Base-by-base conservation (phyloP, 2,329 filamentous ascomycete genomes). In the Epicoccum nigrum region DNA sequence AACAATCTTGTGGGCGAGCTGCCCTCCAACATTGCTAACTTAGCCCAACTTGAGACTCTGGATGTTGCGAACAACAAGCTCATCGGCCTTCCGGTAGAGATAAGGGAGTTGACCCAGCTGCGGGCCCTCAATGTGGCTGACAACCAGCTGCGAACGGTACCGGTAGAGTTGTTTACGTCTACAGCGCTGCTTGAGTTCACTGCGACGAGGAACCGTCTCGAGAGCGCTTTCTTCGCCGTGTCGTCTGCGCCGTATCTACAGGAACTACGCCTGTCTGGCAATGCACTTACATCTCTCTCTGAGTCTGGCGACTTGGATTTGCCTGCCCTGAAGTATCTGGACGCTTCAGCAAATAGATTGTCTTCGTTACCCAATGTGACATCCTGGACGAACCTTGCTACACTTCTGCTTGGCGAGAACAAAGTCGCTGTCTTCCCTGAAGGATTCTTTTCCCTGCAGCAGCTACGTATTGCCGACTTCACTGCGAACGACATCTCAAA, bases 31-130 rank as follows among this genome's bases (percentile, higher is more conserved):
- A 79, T 96, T 25, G 77, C 82, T 17, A 79, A 79, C 5, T 78
- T 97, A 13, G 76, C 73, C 28, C 85, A 86, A 42, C 79, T 99
- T 0, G 92, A 97, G 69, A 81, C 86, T 15, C 78, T 97, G 7
- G 92, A 97, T 57, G 67, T 97, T 7, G 89, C 90, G 56, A 83
- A 83, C 12, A 99, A 99, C 73, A 84, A 85, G 54, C 80, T 99
- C 16, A 85, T 86, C 7, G 79, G 80, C 1, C 77, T 99, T 13
- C 90, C 92, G 0, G 74, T 81, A 8, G 82, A 83, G 11, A 68
- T 97, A 2, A 80, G 81, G n/a, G 82, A 83, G 21, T 81, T 97
- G 56, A 76, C 78, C 2, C 83, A 82, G 19, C 81, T 99, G 23
- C 86, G 89, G 20, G 82, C 89, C 8, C 76, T 97, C 42, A 93